A percentile compares a stretch with the other conserved stretches of the same genome.
Conservation (phyloP, 352 stramenopile species). For the Phytophthora quininea region DNA sequence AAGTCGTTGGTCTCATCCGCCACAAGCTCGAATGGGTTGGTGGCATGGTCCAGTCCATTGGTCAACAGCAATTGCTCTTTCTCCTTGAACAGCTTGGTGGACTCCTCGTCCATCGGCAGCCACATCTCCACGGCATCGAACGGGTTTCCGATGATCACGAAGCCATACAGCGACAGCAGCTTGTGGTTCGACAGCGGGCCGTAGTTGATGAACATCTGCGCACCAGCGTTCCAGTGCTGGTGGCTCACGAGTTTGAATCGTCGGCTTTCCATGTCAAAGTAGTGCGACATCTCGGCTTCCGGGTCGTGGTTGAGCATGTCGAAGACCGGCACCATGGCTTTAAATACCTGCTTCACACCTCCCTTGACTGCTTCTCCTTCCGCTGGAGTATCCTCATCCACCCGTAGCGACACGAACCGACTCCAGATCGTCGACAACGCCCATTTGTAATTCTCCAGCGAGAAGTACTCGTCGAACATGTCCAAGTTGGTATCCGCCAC, state of each 20-base stretch:
- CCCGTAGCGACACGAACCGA: slow-evolving; percentile 73
- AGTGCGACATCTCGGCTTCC: slow-evolving; percentile 75
- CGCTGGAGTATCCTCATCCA: slow-evolving; percentile 44
- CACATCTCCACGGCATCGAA: slow-evolving; percentile 80
- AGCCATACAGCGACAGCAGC: slow-evolving; percentile 80
- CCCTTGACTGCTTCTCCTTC: not conserved
- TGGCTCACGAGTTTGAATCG: slow-evolving; percentile 73
- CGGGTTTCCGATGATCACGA: slow-evolving; percentile 70
- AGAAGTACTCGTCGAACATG: slow-evolving; percentile 55
- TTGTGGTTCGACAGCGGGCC: slow-evolving; percentile 85
- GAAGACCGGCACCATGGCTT: slow-evolving; percentile 87
- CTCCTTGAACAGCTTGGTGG: slow-evolving; percentile 46
- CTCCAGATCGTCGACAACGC: slow-evolving; percentile 89
- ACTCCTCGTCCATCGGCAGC: slow-evolving; percentile 64
- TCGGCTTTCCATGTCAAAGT: slow-evolving; percentile 54
- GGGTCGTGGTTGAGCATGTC: slow-evolving; percentile 89
- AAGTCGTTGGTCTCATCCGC: slow-evolving; percentile 67
- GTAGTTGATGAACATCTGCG: slow-evolving; percentile 86
- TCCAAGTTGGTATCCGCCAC: slow-evolving; percentile 35
- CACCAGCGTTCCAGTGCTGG: slow-evolving; percentile 72
- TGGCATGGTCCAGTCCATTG: slow-evolving; percentile 66
- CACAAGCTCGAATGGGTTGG: slow-evolving; percentile 70
- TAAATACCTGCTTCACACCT: slow-evolving; percentile 43
- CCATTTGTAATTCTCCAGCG: slow-evolving; percentile 80
- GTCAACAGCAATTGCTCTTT: slow-evolving; percentile 51